Conservation (phyloP, 2,329 filamentous ascomycete species). For the Neonectria neomacrospora region DNA sequence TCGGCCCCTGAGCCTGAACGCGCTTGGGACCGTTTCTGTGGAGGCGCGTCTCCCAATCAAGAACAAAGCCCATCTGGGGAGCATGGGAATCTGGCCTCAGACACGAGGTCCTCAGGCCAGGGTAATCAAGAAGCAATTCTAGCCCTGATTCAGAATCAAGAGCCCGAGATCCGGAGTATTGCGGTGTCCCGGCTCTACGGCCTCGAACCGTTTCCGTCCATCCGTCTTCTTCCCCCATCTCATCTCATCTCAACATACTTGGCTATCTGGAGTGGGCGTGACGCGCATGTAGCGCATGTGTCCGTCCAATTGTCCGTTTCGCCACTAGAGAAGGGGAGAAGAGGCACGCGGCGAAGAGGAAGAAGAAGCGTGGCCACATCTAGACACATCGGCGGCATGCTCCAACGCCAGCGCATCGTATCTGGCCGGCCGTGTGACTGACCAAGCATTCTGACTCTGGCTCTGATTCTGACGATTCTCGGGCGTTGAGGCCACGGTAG, state of each 20-base stretch:
- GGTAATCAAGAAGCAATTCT: background rate
- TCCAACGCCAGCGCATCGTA: background rate
- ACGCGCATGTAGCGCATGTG: background rate
- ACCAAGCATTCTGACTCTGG: background rate
- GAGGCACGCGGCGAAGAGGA: background rate
- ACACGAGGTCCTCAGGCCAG: background rate
- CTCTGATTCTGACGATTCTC: no score
- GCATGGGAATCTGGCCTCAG: constrained; percentile 11
- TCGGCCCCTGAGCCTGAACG: constrained; percentile 13
- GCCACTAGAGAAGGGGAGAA: background rate
- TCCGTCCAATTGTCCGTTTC: background rate
- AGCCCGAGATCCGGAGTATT: background rate
- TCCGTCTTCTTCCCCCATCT: background rate
- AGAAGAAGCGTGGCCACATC: constrained; percentile 4
- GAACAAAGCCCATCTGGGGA: constrained; percentile 7
- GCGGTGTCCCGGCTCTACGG: background rate
- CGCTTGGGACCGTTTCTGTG: constrained; percentile 10
- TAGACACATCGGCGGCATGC: background rate
- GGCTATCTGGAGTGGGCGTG: background rate
- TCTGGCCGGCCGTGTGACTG: background rate
- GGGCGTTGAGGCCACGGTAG: constrained; percentile 5
- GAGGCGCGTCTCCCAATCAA: constrained; percentile 12
- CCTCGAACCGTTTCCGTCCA: background rate
- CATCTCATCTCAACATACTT: no score
- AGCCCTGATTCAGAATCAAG: background rate